Conservation (phyloP, 257 asterid genomes). For the Solanum sparsipilum region DNA sequence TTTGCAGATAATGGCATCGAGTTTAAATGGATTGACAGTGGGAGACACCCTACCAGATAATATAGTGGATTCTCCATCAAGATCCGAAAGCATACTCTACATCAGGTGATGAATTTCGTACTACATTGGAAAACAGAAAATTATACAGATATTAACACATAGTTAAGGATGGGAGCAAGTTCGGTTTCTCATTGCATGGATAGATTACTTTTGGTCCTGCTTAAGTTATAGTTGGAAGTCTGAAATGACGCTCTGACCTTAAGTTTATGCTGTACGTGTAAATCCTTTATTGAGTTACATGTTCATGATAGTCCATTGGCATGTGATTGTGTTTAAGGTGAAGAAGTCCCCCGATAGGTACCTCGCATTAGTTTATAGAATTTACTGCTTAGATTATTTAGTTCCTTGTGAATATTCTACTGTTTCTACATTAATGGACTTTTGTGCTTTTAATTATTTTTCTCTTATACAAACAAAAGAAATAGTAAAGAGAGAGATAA, state of each 20-base stretch:
- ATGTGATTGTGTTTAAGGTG: not conserved
- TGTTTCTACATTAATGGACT: not conserved
- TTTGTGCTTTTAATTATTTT: not conserved
- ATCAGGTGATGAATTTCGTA: slow-evolving; percentile 27
- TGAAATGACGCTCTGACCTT: not conserved
- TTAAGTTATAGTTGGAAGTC: not conserved
- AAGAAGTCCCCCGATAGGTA: not conserved
- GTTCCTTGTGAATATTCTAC: not conserved
- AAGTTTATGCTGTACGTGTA: not conserved
- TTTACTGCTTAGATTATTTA: not conserved
- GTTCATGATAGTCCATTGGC: not conserved
- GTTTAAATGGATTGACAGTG: slow-evolving; percentile 89
- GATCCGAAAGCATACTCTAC: slow-evolving; percentile 60
- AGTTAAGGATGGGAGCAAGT: not conserved
- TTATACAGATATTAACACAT: not conserved
- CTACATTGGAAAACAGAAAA: not conserved
- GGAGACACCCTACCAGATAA: slow-evolving; percentile 61
- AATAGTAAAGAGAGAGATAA: not conserved
- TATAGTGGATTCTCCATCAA: slow-evolving; percentile 70
- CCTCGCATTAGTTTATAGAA: not conserved
- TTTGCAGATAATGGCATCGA: slow-evolving; percentile 94
- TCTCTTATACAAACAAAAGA: not conserved
- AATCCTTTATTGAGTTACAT: not conserved
- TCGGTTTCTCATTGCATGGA: not conserved
- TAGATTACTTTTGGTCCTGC: not conserved